phyloP scores from a whole-genome alignment of 192 early-diverging fungal genomes.

The Paraglomus brasilianum region DNA sequence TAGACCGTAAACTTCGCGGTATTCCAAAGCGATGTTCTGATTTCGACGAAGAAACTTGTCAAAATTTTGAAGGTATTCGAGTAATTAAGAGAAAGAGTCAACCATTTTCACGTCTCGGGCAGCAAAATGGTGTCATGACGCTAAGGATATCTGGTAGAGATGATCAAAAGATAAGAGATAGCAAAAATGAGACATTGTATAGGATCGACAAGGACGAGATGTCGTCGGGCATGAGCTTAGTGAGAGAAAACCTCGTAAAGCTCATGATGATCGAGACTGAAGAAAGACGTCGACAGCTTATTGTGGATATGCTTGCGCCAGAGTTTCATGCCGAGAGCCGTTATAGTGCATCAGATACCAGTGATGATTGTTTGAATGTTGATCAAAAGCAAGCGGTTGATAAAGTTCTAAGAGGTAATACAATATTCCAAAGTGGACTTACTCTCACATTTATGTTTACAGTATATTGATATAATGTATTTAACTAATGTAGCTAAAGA shows the following conservation, averaged over 20 bases:
- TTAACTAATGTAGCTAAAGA: constrained; percentile 56
- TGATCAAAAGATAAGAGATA: constrained; percentile 35
- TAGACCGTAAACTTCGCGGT: constrained; percentile 69
- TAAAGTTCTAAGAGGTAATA: constrained; percentile 60
- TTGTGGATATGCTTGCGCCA: constrained; percentile 81
- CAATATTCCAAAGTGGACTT: background rate
- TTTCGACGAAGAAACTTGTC: constrained; percentile 60
- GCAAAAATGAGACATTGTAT: constrained; percentile 48
- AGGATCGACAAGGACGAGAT: constrained; percentile 88
- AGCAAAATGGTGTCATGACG: background rate
- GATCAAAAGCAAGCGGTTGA: constrained; percentile 72
- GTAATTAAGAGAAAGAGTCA: constrained; percentile 1
- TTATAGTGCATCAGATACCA: background rate
- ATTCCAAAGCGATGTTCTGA: constrained; percentile 49
- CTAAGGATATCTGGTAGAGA: background rate
- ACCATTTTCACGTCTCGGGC: background rate
- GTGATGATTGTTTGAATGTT: constrained; percentile 57
- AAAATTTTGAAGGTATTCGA: constrained; percentile 51
- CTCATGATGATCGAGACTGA: constrained; percentile 54
- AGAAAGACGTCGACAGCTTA: constrained; percentile 57
- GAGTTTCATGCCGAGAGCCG: constrained; percentile 43
- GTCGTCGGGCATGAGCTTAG: constrained; percentile 59
- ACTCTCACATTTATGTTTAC: background rate
- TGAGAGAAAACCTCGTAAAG: constrained; percentile 76
- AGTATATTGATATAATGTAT: background rate